Conservation (phyloP, 1,284 basidiomycete genomes). For the Naganishia sp. region DNA sequence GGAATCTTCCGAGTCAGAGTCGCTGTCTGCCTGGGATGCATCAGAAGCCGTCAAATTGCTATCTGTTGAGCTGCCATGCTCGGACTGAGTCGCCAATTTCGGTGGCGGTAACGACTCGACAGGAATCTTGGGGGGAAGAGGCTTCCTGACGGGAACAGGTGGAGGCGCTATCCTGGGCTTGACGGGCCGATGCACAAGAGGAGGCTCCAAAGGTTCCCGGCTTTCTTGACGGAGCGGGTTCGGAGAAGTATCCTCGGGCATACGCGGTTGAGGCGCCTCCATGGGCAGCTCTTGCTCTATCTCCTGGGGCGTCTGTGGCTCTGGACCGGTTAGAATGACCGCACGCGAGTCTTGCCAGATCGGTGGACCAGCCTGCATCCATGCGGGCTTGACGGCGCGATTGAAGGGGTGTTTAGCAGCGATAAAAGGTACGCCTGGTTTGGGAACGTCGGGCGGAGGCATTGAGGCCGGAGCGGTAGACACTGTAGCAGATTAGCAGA, state of each 20-base stretch:
- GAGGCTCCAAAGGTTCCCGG: not conserved
- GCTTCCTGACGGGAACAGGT: constrained; percentile 15
- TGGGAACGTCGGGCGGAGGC: not conserved
- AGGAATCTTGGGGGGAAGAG: not conserved
- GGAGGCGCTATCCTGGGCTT: constrained; percentile 3
- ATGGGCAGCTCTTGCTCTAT: not conserved
- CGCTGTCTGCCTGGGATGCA: constrained; percentile 2
- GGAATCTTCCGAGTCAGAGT: constrained; percentile 8
- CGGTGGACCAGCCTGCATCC: constrained; percentile 28
- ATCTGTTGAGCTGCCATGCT: not conserved
- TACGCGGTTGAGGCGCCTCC: not conserved
- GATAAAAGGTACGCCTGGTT: constrained; percentile 2
- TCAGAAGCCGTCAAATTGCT: constrained; percentile 16
- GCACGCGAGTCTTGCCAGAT: constrained; percentile 29
- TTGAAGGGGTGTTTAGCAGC: constrained; percentile 32
- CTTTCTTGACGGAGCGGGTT: not conserved
- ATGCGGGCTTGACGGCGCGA: constrained; percentile 31
- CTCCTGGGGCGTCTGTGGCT: not conserved
- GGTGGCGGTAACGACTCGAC: constrained; percentile 5
- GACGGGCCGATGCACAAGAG: not conserved
- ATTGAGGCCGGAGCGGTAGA: not conserved
- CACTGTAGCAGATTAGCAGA: not conserved
- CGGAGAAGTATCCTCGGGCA: not conserved
- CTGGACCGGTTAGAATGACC: constrained; percentile 5
- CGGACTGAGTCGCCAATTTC: not conserved